phyloP scores from a whole-genome alignment of 495 filamentous ascomycete genomes.

The Hapsidospora chrysogenum region DNA sequence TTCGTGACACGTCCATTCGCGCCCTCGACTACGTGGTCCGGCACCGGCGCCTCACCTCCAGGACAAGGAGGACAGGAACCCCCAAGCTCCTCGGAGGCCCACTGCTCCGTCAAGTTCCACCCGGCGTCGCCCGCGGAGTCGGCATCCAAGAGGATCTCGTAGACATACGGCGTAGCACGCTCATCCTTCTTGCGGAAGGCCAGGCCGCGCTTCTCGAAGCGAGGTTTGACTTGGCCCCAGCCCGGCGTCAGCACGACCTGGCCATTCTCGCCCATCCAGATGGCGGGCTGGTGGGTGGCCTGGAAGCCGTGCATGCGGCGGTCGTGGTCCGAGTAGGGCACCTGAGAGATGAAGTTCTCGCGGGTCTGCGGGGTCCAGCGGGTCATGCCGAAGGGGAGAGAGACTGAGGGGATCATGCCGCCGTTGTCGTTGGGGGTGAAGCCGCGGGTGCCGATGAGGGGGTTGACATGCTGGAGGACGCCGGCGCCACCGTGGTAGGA shows the following conservation, averaged over 20 bases:
- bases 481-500: conserved; percentile 12
- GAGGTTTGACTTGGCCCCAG: conserved; percentile 5
- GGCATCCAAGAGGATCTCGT: conserved; percentile 12
- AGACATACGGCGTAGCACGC: conserved; percentile 13
- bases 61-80: conserved; percentile 5
- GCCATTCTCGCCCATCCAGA: conserved; percentile 18
- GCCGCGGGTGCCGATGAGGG: conserved; percentile 13
- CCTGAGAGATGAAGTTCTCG: conserved; percentile 16
- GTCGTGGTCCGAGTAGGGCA: conserved; percentile 14
- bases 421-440: conserved; percentile 12
- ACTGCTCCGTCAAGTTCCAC: conserved; percentile 11
- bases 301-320: conserved; percentile 14
- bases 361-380: conserved; percentile 17
- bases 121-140: conserved; percentile 11
- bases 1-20: conserved; percentile 9
- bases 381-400: conserved; percentile 17
- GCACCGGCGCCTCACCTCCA: conserved; percentile 10
- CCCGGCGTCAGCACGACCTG: conserved; percentile 11
- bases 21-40: conserved; percentile 9
- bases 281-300: conserved; percentile 17
- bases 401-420: conserved; percentile 18
- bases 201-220: conserved; percentile 14
- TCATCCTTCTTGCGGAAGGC: conserved; percentile 15
- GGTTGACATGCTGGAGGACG: conserved; percentile 14
- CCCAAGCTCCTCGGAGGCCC: conserved; percentile 1